Conservation (phyloP, 148 eudicot species). For the Spergularia bocconei region DNA sequence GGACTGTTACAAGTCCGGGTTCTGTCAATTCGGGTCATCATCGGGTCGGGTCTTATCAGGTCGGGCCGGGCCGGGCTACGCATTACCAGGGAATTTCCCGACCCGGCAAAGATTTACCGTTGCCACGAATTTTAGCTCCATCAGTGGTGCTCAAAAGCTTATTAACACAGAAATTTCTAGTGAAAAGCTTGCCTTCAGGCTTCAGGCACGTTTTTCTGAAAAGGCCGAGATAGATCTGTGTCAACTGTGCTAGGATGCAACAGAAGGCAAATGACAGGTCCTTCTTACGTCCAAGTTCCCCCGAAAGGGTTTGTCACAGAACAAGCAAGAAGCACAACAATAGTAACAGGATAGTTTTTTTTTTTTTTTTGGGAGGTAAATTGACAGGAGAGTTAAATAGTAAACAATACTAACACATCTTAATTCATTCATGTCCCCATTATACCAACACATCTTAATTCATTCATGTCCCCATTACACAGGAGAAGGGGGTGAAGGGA, state of each 20-base stretch:
- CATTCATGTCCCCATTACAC: no score
- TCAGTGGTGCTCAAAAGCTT: constrained; percentile 73
- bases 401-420: background rate
- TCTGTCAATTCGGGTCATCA: no score
- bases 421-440: background rate
- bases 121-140: constrained; percentile 55
- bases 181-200: constrained; percentile 92
- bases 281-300: constrained; percentile 82
- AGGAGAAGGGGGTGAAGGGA: no score
- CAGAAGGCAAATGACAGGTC: constrained; percentile 72
- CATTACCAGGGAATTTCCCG: constrained; percentile 87
- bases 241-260: constrained; percentile 97
- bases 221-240: constrained; percentile 85
- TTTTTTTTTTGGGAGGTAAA: no score
- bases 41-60: no score
- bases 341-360: no score
- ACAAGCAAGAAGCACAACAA: constrained; percentile 13
- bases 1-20: no score
- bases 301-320: constrained; percentile 80
- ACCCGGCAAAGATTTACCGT: constrained; percentile 94
- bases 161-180: constrained; percentile 72
- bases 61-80: no score
- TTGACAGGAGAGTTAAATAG: background rate
- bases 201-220: constrained; percentile 73
- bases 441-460: background rate